Conservation (phyloP, 2,329 filamentous ascomycete genomes). For the Fusarium marasasianum region DNA sequence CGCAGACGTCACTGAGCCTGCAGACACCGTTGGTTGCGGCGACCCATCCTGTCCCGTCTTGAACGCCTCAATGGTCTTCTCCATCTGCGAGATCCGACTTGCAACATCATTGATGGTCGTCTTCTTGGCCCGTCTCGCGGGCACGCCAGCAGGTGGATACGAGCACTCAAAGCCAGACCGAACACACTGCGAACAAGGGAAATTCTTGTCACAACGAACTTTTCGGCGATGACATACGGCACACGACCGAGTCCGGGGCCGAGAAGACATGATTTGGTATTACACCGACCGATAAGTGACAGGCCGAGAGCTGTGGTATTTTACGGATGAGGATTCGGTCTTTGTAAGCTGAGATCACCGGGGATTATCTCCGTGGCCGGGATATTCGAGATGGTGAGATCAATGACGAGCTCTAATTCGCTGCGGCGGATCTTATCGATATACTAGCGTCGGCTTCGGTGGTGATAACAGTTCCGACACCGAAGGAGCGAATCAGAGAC, state of each 20-base stretch:
- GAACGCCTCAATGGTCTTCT: slow-evolving; percentile 41
- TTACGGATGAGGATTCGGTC: slow-evolving; percentile 1
- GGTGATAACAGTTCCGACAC: neutral
- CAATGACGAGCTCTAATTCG: neutral
- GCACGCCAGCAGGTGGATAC: slow-evolving; percentile 43
- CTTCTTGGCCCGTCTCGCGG: slow-evolving; percentile 41
- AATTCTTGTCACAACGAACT: slow-evolving; percentile 77
- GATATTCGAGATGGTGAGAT: neutral
- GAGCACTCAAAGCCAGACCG: slow-evolving; percentile 51
- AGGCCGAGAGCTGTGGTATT: neutral
- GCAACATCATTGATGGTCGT: slow-evolving; percentile 48
- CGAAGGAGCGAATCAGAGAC: slow-evolving; percentile 15
- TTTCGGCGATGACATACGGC: slow-evolving; percentile 61
- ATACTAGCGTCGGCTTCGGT: slow-evolving; percentile 9
- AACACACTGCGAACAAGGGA: slow-evolving; percentile 75
- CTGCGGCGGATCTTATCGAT: neutral
- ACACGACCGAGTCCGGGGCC: slow-evolving; percentile 45
- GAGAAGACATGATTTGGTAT: slow-evolving; percentile 11
- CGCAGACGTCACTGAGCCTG: neutral
- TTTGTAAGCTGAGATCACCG: neutral
- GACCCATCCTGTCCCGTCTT: neutral
- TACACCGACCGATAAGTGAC: neutral
- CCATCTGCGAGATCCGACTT: slow-evolving; percentile 48
- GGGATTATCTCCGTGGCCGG: neutral
- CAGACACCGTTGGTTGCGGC: neutral